These are phyloP conservation scores for Myriosclerotinia scirpicola DNA, from an alignment of 2,329 filamentous ascomycete genomes.

Conservation along the genomic window DNA sequence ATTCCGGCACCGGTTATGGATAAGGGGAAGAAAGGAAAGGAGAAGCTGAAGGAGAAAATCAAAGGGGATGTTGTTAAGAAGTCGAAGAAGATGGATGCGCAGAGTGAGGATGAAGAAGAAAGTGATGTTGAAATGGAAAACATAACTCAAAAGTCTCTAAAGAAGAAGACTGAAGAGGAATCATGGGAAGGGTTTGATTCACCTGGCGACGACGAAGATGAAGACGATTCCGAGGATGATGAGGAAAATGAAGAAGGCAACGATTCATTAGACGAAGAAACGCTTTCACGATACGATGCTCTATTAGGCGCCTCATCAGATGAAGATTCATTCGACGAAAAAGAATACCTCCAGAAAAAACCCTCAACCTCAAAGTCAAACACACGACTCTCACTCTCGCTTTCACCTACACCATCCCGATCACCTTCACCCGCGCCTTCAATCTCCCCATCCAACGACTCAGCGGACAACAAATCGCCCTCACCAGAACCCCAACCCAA, in stretches of 20 bases:
- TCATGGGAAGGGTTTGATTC: conserved; percentile 32
- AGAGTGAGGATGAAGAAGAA: conserved; percentile 10
- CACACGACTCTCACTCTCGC: conserved; percentile 29
- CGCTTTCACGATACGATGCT: conserved; percentile 37
- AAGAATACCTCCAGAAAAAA: conserved; percentile 28
- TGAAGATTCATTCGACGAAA: conserved; percentile 38
- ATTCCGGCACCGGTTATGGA: conserved; percentile 35
- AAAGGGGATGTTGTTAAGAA: conserved; percentile 19
- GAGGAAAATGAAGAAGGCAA: conserved; percentile 27
- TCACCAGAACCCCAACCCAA: conserved; percentile 26
- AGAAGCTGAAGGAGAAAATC: conserved; percentile 24
- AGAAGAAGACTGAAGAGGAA: conserved; percentile 22
- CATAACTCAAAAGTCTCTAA: neutral
- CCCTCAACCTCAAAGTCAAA: conserved; percentile 22
- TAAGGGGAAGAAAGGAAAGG: conserved; percentile 29
- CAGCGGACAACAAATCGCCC: conserved; percentile 25
- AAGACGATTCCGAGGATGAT: conserved; percentile 19
- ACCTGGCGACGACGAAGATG: conserved; percentile 25
- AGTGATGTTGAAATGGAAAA: conserved; percentile 24
- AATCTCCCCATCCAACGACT: conserved; percentile 17
- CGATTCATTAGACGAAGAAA: conserved; percentile 35
- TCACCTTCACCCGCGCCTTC: conserved; percentile 25
- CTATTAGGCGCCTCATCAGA: conserved; percentile 39
- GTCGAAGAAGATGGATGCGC: conserved; percentile 22
- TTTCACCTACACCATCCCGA: conserved; percentile 30